Evolutionary conservation across 1,284 basidiomycete genomes (phyloP), one percentile per base, ranked within the genome.

Genomic region (Pyrrhoderma noxium): DNA sequence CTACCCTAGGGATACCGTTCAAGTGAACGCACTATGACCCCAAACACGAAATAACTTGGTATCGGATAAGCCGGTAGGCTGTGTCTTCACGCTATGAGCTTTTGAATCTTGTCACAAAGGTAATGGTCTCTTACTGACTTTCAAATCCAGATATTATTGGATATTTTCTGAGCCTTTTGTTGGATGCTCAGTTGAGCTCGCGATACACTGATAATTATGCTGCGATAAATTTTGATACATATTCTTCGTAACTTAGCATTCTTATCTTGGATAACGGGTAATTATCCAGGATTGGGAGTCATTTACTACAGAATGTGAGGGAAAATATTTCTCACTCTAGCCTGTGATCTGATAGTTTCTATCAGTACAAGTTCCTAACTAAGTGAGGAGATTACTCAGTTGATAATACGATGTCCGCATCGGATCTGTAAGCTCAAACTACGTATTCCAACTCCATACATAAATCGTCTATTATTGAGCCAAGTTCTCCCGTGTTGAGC

Each of bases 1-100:
- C 68, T 82, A 16, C 64, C 73, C 2, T 79, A 83, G 59, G 70
- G 72, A 1, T 53, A 59, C 49, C 16, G 27, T 5, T 31, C 11
- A 31, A n/a, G n/a, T n/a, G n/a, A n/a, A n/a, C n/a, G n/a, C n/a
- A n/a, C n/a, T n/a, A n/a, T n/a, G n/a, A n/a, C n/a, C n/a, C n/a
- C n/a, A n/a, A n/a, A n/a, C n/a, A n/a, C n/a, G n/a, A n/a, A n/a
- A n/a, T n/a, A n/a, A n/a, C n/a, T n/a, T n/a, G n/a, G n/a, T n/a
- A n/a, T n/a, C n/a, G n/a, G n/a, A n/a, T n/a, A n/a, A n/a, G n/a
- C n/a, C n/a, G n/a, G n/a, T n/a, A n/a, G n/a, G n/a, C n/a, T n/a
- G n/a, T n/a, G n/a, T n/a, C n/a, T n/a, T n/a, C n/a, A n/a, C n/a
- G n/a, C n/a, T n/a, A n/a, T n/a, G n/a, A n/a, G n/a, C n/a, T n/a